Evolutionary conservation across 495 filamentous ascomycete species (phyloP).

Genomic region (Penicillium pancosmium): DNA sequence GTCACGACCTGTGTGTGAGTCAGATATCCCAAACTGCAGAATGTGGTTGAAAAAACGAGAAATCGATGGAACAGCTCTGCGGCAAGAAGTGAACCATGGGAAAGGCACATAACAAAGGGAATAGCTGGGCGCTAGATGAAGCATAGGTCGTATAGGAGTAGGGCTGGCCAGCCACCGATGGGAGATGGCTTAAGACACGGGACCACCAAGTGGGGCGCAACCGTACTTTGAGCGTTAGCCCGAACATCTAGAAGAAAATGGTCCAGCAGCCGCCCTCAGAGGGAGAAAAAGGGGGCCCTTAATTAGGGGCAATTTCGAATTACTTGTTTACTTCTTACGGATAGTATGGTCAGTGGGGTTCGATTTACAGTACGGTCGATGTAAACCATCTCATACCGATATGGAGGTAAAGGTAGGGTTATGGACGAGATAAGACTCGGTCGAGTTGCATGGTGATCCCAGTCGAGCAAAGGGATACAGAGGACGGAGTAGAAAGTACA

Average conservation of each 20-base stretch:
- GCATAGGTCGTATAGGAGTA: constrained; percentile 14
- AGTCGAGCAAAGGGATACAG: not conserved
- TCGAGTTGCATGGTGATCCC: too few species aligned
- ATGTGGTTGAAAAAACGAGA: not conserved
- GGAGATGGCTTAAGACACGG: constrained; percentile 27
- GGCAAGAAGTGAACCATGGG: not conserved
- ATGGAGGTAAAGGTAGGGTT: too few species aligned
- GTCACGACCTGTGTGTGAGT: not conserved
- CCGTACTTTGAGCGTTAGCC: constrained; percentile 15
- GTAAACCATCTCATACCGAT: not conserved
- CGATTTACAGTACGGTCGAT: not conserved
- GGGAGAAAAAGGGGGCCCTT: constrained; percentile 18
- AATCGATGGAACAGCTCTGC: constrained; percentile 1
- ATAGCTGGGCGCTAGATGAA: constrained; percentile 4
- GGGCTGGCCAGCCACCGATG: constrained; percentile 19
- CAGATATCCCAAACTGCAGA: not conserved
- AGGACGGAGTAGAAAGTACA: not conserved
- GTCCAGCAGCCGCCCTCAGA: not conserved
- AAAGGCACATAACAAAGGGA: constrained; percentile 13
- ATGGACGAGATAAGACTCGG: too few species aligned
- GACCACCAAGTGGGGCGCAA: constrained; percentile 24
- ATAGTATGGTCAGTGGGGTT: not conserved
- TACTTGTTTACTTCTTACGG: not conserved
- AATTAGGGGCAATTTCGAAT: constrained; percentile 27
- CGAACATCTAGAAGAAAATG: constrained; percentile 11